These are phyloP conservation scores for Cytospora piceae DNA, from an alignment of 2,329 filamentous ascomycete genomes.

Conservation along the genomic window DNA sequence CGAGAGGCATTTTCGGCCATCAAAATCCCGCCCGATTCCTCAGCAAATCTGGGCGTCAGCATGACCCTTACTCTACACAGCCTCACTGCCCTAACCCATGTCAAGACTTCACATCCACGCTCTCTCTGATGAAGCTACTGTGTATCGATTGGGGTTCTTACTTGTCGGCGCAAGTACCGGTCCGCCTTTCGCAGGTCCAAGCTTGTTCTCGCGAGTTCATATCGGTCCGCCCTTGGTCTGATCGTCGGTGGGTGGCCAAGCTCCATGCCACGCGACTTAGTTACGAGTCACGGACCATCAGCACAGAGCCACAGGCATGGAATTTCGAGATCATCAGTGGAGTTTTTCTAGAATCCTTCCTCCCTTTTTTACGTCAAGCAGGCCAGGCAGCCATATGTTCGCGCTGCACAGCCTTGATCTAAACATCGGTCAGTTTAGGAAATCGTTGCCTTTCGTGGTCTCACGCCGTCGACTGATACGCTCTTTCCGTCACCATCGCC, in stretches of 20 bases:
- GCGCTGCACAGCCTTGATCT: constrained; percentile 13
- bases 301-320: constrained; percentile 11
- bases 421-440: neutral
- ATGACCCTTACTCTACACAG: constrained; percentile 24
- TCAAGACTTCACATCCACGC: constrained; percentile 12
- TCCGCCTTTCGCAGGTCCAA: neutral
- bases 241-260: neutral
- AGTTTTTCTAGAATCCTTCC: constrained; percentile 24
- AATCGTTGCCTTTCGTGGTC: constrained; percentile 2
- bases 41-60: constrained; percentile 13
- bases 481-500: neutral
- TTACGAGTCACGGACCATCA: constrained; percentile 15
- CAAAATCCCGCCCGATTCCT: constrained; percentile 19
- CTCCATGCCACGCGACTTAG: neutral
- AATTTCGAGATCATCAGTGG: constrained; percentile 9
- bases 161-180: too few relatives aligned
- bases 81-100: constrained; percentile 20
- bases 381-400: constrained; percentile 8
- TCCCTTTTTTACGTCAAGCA: neutral
- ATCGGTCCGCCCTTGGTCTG: neutral
- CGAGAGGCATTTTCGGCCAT: constrained; percentile 8
- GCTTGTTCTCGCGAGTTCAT: neutral
- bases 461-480: neutral
- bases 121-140: neutral
- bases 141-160: neutral